These are phyloP conservation scores for Metschnikowia kofuensis DNA, from an alignment of 805 yeast species.

Conservation along the genomic window DNA sequence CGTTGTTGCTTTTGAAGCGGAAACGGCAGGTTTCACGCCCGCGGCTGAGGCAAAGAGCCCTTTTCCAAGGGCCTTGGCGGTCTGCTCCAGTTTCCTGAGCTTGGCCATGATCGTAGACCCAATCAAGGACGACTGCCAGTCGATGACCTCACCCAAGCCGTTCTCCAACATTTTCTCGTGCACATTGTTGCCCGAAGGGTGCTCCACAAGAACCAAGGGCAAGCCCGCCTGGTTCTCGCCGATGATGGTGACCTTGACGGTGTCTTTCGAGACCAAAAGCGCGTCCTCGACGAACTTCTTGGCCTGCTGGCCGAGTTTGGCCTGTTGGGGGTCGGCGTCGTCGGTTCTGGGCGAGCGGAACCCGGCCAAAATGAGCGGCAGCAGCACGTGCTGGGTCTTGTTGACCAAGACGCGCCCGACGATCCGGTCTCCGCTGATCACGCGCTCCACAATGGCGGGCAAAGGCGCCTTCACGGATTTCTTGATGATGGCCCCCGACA, in stretches of 20 bases:
- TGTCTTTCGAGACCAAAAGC: constrained; percentile 57
- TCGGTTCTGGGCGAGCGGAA: constrained; percentile 69
- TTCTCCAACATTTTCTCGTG: constrained; percentile 61
- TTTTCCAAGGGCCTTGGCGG: constrained; percentile 56
- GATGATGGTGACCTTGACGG: constrained; percentile 48
- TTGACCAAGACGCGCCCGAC: constrained; percentile 53
- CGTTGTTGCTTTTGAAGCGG: constrained; percentile 5
- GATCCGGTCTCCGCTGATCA: constrained; percentile 76
- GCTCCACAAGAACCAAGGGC: constrained; percentile 55
- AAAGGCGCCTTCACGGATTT: constrained; percentile 42
- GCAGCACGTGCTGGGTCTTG: constrained; percentile 50
- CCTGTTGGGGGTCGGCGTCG: constrained; percentile 29
- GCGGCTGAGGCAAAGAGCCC: constrained; percentile 53
- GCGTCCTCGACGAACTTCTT: constrained; percentile 60
- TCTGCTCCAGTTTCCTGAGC: constrained; percentile 62
- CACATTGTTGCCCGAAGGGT: constrained; percentile 74
- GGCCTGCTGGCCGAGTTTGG: constrained; percentile 57
- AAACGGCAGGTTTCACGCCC: constrained; percentile 15
- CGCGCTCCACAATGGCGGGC: constrained; percentile 68
- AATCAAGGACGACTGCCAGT: constrained; percentile 71
- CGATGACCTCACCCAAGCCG: constrained; percentile 74
- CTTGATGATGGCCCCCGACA: constrained; percentile 32
- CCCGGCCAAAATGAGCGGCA: constrained; percentile 71
- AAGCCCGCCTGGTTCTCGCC: constrained; percentile 65
- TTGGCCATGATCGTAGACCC: constrained; percentile 63